Evolutionary conservation across 2,329 filamentous ascomycete species (phyloP), one percentile per base, ranked within the genome.

Genomic region (Diaporthe ampelina): DNA sequence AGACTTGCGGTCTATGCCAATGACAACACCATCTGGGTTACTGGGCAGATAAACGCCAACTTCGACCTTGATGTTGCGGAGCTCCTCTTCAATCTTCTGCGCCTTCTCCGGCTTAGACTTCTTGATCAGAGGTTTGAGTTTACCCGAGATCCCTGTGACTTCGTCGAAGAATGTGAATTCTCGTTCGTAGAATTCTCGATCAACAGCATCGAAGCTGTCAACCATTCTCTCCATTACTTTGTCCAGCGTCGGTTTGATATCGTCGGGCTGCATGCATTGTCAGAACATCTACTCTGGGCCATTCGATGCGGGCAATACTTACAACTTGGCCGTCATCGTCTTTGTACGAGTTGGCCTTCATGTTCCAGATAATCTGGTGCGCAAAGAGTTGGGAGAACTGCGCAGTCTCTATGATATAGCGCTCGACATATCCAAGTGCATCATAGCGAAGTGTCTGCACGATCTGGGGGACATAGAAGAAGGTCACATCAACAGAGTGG

Each of bases 291-390:
- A 32, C 15, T 40, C 3, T 24, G 21, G n/a, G 6, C 26, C 26
- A 32, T 40, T 73, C 19, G 58, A 68, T 57, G 43, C 15, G 40
- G 26, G 24, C 21, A 43, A 4, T 35, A 48, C 52, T 76, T 86
- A 94, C 92, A 76, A 97, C 90, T 79, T 93, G 91, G 19, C 93
- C 95, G 78, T 98, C 95, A 79, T 99, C 96, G 77, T 99, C 97
- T 83, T 98, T 99, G 88, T 94, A 99, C 1, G 95, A 94, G 82
- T 99, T 99, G 43, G 97, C 97, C 83, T 98, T 99, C 93, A 99
- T 99, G 82, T 99, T 99, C 97, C 97, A 99, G 81, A 99, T 99
- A 78, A 99, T 98, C 80, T 99, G 97, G 82, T 99, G 97, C 3
- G 97, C 96, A 83, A 99, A 99, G 11, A 98, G 86, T 83, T 98